Conservation (phyloP, 768 basidiomycete species). For the Leccinum pellstonianum region DNA sequence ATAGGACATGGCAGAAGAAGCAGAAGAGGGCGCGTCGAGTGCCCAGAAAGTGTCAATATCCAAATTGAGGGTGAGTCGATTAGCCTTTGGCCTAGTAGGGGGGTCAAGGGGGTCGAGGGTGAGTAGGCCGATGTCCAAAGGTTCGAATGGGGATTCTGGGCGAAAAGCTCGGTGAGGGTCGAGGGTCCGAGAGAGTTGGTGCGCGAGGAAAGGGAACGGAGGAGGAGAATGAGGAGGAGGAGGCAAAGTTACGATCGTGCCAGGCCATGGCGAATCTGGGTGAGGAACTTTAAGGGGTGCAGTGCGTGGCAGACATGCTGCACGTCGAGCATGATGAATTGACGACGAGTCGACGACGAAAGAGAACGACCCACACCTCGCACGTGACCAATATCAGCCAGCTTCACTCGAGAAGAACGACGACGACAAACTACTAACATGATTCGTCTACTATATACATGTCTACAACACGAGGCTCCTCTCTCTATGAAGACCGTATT, state of each 20-base stretch:
- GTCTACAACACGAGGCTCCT: conserved; percentile 18
- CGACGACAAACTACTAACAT: not conserved
- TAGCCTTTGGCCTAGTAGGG: conserved; percentile 6
- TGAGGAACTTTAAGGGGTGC: conserved; percentile 20
- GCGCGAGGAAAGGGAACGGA: conserved; percentile 25
- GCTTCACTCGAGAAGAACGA: not conserved
- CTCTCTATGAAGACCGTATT: conserved; percentile 30
- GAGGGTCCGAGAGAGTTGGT: not conserved
- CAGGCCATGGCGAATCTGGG: not conserved
- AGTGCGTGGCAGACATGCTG: conserved; percentile 34
- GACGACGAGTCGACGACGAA: not conserved
- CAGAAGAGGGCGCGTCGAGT: conserved; percentile 16
- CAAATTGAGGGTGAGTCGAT: conserved; percentile 26
- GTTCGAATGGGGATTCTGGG: conserved; percentile 19
- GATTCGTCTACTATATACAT: conserved; percentile 17
- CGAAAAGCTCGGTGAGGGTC: conserved; percentile 6
- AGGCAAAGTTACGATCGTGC: not conserved
- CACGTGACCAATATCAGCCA: conserved; percentile 29
- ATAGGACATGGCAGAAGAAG: conserved; percentile 26
- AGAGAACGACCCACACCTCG: conserved; percentile 13
- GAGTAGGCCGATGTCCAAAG: conserved; percentile 16
- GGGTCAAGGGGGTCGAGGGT: conserved; percentile 7
- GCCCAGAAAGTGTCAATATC: conserved; percentile 17
- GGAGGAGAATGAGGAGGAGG: conserved; percentile 2
- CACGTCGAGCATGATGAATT: conserved; percentile 14